phyloP scores from a whole-genome alignment of 2,329 filamentous ascomycete species.

The Fusarium tricinctum region DNA sequence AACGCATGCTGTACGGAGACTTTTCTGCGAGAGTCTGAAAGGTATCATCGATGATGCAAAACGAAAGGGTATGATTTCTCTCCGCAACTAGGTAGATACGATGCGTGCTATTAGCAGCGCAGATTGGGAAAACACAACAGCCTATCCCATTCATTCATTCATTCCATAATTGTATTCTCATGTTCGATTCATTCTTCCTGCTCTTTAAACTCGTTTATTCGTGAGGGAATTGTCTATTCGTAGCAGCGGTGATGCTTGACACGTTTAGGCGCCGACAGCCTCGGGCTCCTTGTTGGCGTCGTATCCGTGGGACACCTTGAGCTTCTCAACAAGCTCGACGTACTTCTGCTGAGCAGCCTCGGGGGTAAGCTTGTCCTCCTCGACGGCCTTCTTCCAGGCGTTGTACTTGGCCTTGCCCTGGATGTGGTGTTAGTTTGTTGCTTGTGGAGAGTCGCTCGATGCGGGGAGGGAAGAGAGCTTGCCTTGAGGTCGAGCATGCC shows the following conservation, averaged over 20 bases:
- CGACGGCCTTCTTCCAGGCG: slow-evolving; percentile 79
- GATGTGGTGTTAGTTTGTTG: slow-evolving; percentile 30
- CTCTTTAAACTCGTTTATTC: slow-evolving; percentile 36
- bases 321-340: slow-evolving; percentile 76
- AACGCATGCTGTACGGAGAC: not conserved
- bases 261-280: slow-evolving; percentile 59
- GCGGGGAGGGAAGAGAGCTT: slow-evolving; percentile 21
- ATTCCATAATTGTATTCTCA: slow-evolving; percentile 18
- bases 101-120: slow-evolving; percentile 22
- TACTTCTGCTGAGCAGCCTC: slow-evolving; percentile 83
- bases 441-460: not conserved
- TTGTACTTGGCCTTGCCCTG: slow-evolving; percentile 85
- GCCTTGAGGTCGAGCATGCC: slow-evolving; percentile 81
- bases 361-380: slow-evolving; percentile 70
- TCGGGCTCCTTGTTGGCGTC: slow-evolving; percentile 75
- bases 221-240: slow-evolving; percentile 22
- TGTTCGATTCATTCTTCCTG: slow-evolving; percentile 25
- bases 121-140: slow-evolving; percentile 18
- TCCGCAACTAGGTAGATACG: slow-evolving; percentile 26
- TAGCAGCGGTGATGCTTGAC: not conserved
- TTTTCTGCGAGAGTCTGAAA: not conserved
- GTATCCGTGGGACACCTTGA: slow-evolving; percentile 79
- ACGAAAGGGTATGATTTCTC: slow-evolving; percentile 43
- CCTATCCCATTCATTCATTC: slow-evolving; percentile 20
- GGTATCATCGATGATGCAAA: slow-evolving; percentile 17